Percentiles rank a stretch among this genome's conserved stretches.
phyloP scores from a whole-genome alignment of 23 red algal species.

The Gracilariopsis chorda region DNA sequence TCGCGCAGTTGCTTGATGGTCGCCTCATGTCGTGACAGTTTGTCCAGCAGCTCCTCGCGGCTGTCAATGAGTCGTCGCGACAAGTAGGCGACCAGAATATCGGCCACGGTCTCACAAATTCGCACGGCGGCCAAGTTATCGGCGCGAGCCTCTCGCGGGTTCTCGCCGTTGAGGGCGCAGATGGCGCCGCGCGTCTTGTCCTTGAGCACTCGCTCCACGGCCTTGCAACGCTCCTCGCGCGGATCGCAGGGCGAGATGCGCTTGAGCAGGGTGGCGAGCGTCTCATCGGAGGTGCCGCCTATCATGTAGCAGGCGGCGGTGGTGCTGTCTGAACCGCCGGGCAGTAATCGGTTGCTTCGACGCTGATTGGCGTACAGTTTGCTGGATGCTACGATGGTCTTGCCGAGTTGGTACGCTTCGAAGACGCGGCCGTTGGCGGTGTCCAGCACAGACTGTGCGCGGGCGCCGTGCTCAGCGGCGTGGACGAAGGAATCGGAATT shows the following conservation, averaged over 20 bases:
- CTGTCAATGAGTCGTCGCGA: not conserved
- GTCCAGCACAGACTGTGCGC: slow-evolving; percentile 17
- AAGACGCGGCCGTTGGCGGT: not conserved
- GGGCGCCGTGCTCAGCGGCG: slow-evolving; percentile 24
- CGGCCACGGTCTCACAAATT: slow-evolving; percentile 44
- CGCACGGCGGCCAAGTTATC: slow-evolving; percentile 49
- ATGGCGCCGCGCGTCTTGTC: slow-evolving; percentile 36
- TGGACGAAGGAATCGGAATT: slow-evolving; percentile 3
- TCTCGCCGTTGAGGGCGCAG: slow-evolving; percentile 27
- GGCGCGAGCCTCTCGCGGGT: slow-evolving; percentile 36
- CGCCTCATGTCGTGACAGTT: not conserved
- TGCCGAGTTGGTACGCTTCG: slow-evolving; percentile 32
- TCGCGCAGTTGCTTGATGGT: not conserved
- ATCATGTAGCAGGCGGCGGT: slow-evolving; percentile 58
- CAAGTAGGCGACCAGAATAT: slow-evolving; percentile 34
- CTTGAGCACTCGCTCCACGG: slow-evolving; percentile 50
- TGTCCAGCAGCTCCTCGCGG: slow-evolving; percentile 3
- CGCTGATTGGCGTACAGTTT: slow-evolving; percentile 48
- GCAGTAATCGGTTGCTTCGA: slow-evolving; percentile 36
- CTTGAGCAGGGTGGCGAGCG: not conserved
- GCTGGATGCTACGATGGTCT: not conserved
- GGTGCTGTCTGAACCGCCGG: slow-evolving; percentile 30
- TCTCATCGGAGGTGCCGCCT: slow-evolving; percentile 11
- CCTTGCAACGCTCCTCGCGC: slow-evolving; percentile 39
- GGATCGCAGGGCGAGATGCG: slow-evolving; percentile 34